Base-by-base conservation (phyloP, 441 rosid species). In the Erodium trifolium region DNA sequence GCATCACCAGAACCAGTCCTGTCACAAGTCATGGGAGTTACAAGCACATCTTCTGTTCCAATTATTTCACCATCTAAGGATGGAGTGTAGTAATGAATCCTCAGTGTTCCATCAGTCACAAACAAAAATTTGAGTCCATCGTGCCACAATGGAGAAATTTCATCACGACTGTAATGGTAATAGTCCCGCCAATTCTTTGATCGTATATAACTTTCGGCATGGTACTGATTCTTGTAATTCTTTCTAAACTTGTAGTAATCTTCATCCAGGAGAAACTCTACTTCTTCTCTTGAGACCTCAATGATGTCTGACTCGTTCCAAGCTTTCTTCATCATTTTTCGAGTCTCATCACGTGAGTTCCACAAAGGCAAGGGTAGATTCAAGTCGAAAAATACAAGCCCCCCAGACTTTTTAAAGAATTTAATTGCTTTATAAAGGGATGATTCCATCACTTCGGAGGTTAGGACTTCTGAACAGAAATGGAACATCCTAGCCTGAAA, bases 1-100 rank as follows among this genome's bases (percentile, higher is more conserved):
- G 97, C 98, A 81, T 93, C 98, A 18, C 98, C 98, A 1, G 97
- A 87, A 70, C 98, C 97, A 39, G 97, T 93, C 65, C 97, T 82
- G 82, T 90, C 98, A 74, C 94, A 90, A 3, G 98, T 88, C 79
- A 86, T 84, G 0, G 97, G 97, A 17, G 94, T 84, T 72, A 90
- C 82, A n/a, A 87, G 87, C 71, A 83, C 96, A 82, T 93, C 96
- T 71, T 92, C 98, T 0, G 94, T 85, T 69, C 98, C 98, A 2
- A 88, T 76, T 35, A 87, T 92, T 59, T 70, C 82, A 0, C 98
- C 97, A 71, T 93, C 94, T 65, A 90, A 93, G 0, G 68, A 66
- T 12, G 88, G 86, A 8, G 90, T 35, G 66, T 89, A 93, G 78
- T 90, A 93, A 81, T 90, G 98, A 66, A 90, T 84, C 77, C 91